Conservation (phyloP, 371 early-diverging fungal genomes). For the Mucor velutinosus region DNA sequence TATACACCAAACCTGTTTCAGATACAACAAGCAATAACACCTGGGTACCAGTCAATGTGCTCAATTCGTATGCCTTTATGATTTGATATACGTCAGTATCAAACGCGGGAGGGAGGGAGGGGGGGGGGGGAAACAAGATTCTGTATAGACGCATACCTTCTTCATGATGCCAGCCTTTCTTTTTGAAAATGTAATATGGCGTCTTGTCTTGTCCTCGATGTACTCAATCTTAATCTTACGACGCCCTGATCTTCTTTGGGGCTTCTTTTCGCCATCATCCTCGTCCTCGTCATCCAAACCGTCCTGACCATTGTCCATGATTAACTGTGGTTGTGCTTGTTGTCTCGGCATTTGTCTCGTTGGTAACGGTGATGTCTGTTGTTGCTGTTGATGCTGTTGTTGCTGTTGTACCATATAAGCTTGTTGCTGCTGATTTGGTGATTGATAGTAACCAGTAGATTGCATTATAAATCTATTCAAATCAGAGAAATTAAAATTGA, state of each 20-base stretch:
- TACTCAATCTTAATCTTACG: conserved; percentile 95
- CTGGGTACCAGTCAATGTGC: conserved; percentile 94
- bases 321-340: conserved; percentile 15
- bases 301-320: conserved; percentile 23
- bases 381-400: conserved; percentile 13
- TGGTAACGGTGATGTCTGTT: conserved; percentile 7
- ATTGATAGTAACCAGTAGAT: conserved; percentile 25
- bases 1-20: conserved; percentile 96
- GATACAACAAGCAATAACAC: conserved; percentile 93
- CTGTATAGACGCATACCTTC: conserved; percentile 58
- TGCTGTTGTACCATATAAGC: conserved; percentile 21
- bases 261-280: conserved; percentile 44
- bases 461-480: conserved; percentile 20
- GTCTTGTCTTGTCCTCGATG: conserved; percentile 88
- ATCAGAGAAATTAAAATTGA: not conserved
- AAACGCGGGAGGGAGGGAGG: no score
- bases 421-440: conserved; percentile 11
- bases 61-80: conserved; percentile 87
- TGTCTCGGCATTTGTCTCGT: conserved; percentile 10
- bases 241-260: conserved; percentile 70
- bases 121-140: not conserved
- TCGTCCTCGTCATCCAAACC: conserved; percentile 18
- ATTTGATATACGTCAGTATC: not conserved
- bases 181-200: conserved; percentile 96
- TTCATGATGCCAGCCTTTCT: conserved; percentile 98